phyloP scores from a whole-genome alignment of 441 rosid genomes.

The Pelargonium citronellum region DNA sequence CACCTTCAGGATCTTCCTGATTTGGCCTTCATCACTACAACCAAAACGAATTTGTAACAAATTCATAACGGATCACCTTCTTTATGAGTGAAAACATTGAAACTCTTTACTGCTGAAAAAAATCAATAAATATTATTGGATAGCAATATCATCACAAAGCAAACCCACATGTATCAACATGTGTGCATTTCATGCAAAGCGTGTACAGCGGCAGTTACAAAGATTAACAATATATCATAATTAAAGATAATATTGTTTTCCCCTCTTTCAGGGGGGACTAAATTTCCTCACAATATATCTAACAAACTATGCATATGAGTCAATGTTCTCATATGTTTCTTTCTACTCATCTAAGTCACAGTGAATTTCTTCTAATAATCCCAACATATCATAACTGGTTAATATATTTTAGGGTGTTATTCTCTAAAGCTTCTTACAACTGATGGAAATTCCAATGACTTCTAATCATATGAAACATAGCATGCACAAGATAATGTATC shows the following conservation, averaged over 20 bases:
- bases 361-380: background rate
- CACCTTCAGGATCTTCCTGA: constrained; percentile 84
- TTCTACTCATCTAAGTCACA: background rate
- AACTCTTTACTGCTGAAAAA: background rate
- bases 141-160: no score
- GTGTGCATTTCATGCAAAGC: no score
- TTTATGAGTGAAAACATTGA: background rate
- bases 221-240: background rate
- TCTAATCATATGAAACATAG: background rate
- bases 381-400: background rate
- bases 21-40: constrained; percentile 83
- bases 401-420: background rate
- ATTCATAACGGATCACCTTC: background rate
- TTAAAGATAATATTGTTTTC: background rate
- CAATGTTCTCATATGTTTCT: background rate
- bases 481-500: background rate
- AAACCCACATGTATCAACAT: no score
- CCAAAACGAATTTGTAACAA: constrained; percentile 9
- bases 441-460: background rate
- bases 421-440: background rate
- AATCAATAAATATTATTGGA: no score
- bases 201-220: background rate
- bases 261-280: background rate
- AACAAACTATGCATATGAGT: background rate
- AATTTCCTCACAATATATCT: background rate